Evolutionary conservation across 495 filamentous ascomycete species (phyloP).

Genomic region (Immersiella caudata): DNA sequence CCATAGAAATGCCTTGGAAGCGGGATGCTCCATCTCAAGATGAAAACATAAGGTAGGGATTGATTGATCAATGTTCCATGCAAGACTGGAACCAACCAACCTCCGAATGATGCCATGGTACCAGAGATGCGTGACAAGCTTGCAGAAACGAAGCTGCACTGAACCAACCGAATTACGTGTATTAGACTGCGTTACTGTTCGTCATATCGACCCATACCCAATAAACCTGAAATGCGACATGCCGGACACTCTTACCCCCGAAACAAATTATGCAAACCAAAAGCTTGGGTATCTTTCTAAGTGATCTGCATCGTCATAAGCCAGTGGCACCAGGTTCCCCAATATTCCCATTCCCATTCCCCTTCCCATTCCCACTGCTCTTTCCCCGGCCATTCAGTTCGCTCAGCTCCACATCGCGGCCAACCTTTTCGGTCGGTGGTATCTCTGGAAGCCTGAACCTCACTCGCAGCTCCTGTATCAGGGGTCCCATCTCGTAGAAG

Average conservation of each 20-base stretch:
- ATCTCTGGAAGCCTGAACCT: constrained; percentile 42
- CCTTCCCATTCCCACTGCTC: background rate
- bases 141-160: too few relatives aligned
- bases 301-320: background rate
- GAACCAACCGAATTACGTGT: too few relatives aligned
- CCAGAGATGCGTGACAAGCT: too few relatives aligned
- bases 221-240: background rate
- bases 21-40: too few relatives aligned
- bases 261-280: background rate
- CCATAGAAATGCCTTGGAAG: too few relatives aligned
- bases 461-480: constrained; percentile 41
- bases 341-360: background rate
- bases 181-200: background rate
- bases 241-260: background rate
- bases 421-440: constrained; percentile 16
- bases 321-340: background rate
- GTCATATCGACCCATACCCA: background rate
- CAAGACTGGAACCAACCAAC: too few relatives aligned
- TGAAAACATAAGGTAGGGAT: too few relatives aligned
- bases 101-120: too few relatives aligned
- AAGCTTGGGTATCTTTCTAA: constrained; percentile 10
- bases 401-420: background rate
- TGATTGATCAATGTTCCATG: too few relatives aligned
- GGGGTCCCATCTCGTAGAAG: constrained; percentile 52
- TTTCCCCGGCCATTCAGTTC: constrained; percentile 15